Base-by-base conservation (phyloP, 768 basidiomycete species). In the Lyophyllum atratum region DNA sequence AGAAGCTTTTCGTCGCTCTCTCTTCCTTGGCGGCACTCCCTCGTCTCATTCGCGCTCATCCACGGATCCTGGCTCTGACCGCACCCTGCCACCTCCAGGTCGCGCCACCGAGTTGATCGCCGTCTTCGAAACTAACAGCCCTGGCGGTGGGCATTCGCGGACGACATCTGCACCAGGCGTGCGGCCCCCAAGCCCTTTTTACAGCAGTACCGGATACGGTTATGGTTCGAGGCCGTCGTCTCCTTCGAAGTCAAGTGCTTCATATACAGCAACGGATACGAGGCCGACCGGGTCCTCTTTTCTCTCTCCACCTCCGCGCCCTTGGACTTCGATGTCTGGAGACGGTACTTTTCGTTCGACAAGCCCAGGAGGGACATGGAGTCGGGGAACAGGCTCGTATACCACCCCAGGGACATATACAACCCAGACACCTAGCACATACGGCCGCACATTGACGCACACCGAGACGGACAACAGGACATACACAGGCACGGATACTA, bases 31-130 rank as follows among this genome's bases (percentile, higher is more conserved):
- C 42, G 74, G 65, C 40, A 44, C 59, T 19, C 74, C 80, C 1
- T 72, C 73, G 0, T 64, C 70, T 17, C 87, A 89, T 65, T 74
- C 74, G 9, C 81, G 88, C 31, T 74, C 85, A 17, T 76, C 78
- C 1, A 87, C 88, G 0, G 89, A 90, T 47, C 76, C 86, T 2
- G 73, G 70, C 10, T 68, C 76, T 12, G 80, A 78, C 49, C 72
- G 74, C 9, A 78, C 71, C 25, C 68, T 76, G 40, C 79, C 77
- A 47, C 83, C 80, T 44, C 83, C 83, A 1, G 76, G 85, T 33
- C 83, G 87, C 15, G 79, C 89, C 0, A 87, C 79, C 14, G 85
- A 89, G 53, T 80, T 93, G 48, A 88, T 89, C 37, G 89, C 90
- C 0, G 83, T 87, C 26, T 93, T 92, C 57, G 91, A 76, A 55